A percentile compares a stretch with the other conserved stretches of the same genome.
phyloP scores from a whole-genome alignment of 1,284 basidiomycete species.

The Ustilago lituana region DNA sequence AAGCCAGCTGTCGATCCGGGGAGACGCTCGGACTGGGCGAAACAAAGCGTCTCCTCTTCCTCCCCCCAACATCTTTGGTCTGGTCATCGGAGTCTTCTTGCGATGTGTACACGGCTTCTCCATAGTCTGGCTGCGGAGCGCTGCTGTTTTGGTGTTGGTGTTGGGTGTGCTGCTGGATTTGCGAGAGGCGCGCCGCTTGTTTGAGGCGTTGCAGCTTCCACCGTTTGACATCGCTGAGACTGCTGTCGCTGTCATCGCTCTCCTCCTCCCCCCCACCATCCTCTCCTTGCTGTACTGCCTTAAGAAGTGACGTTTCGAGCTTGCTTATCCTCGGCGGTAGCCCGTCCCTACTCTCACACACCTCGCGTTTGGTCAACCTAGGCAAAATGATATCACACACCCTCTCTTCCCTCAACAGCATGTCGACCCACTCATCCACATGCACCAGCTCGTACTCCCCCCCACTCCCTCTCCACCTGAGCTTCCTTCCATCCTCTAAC shows the following conservation, averaged over 20 bases:
- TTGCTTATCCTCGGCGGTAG: slow-evolving; percentile 74
- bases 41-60: slow-evolving; percentile 15
- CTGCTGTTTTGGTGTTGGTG: neutral
- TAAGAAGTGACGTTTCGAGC: slow-evolving; percentile 79
- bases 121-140: neutral
- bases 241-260: slow-evolving; percentile 28
- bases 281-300: slow-evolving; percentile 12
- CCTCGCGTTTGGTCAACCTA: slow-evolving; percentile 82
- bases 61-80: neutral
- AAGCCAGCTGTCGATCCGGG: slow-evolving; percentile 2
- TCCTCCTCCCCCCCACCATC: neutral
- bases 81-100: slow-evolving; percentile 70
- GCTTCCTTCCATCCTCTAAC: slow-evolving; percentile 89
- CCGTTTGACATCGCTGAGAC: slow-evolving; percentile 15
- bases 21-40: slow-evolving; percentile 17
- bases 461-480: slow-evolving; percentile 79
- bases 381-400: slow-evolving; percentile 97
- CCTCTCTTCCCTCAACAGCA: slow-evolving; percentile 84
- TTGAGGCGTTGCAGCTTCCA: slow-evolving; percentile 33
- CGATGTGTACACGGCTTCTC: slow-evolving; percentile 46
- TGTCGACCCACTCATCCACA: slow-evolving; percentile 92
- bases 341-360: slow-evolving; percentile 90
- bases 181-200: neutral
- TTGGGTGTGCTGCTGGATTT: neutral
- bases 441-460: slow-evolving; percentile 75